phyloP scores from a whole-genome alignment of 148 eudicot species.

The Fallopia convolvulus region DNA sequence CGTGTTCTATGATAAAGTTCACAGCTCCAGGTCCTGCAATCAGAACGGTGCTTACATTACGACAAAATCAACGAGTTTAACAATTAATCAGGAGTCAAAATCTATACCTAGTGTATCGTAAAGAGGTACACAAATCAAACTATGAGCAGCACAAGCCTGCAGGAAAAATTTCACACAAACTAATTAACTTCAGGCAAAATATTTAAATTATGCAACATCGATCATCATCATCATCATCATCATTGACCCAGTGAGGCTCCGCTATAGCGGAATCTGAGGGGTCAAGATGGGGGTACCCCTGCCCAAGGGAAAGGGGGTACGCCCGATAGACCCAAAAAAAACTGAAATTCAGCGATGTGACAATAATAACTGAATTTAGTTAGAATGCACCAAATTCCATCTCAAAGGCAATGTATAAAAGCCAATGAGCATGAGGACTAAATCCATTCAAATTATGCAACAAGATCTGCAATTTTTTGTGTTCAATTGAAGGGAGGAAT shows the following conservation, averaged over 20 bases:
- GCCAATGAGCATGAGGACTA: too few species aligned
- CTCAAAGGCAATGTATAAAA: too few species aligned
- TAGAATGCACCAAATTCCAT: too few species aligned
- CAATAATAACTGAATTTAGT: too few species aligned
- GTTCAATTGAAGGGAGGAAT: background rate
- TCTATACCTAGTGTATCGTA: conserved; percentile 86
- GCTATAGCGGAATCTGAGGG: too few species aligned
- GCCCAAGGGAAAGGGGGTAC: too few species aligned
- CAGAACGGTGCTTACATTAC: background rate
- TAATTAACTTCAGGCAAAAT: background rate
- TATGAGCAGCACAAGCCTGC: conserved; percentile 88
- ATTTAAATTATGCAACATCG: background rate
- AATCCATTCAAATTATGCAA: background rate
- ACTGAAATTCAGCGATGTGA: too few species aligned
- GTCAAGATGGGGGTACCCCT: too few species aligned
- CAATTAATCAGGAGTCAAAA: background rate
- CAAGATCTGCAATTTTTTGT: background rate
- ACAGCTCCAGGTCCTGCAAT: conserved; percentile 69
- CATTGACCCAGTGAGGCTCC: too few species aligned
- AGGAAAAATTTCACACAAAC: background rate
- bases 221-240: too few species aligned
- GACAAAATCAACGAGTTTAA: background rate
- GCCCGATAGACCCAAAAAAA: too few species aligned
- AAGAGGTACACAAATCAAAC: conserved; percentile 90
- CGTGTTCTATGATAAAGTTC: conserved; percentile 72